phyloP scores from a whole-genome alignment of 345 rosid genomes.

The Populus ilicifolia region DNA sequence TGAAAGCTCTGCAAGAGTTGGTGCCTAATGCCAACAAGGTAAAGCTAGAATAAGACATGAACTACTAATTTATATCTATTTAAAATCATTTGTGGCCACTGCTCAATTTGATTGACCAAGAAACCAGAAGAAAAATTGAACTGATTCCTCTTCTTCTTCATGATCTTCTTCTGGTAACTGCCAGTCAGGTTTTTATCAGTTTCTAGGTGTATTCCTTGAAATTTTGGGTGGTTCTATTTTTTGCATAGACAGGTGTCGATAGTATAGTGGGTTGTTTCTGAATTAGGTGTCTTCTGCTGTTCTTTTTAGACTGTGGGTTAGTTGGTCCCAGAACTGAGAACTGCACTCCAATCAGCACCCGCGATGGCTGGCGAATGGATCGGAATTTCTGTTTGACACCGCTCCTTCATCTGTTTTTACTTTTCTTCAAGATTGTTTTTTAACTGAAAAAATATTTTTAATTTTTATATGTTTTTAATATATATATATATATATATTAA shows the following conservation, averaged over 20 bases:
- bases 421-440: no score
- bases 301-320: neutral
- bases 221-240: no score
- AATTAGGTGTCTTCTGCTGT: neutral
- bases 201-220: neutral
- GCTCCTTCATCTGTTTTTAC: no score
- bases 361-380: conserved; percentile 13
- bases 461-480: no score
- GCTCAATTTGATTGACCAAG: neutral
- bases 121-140: neutral
- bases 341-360: neutral
- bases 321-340: conserved; percentile 5
- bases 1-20: conserved; percentile 95
- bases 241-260: neutral
- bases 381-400: neutral
- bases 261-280: neutral
- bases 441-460: no score
- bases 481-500: no score
- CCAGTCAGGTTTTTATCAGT: neutral
- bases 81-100: neutral
- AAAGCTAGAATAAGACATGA: neutral
- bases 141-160: neutral
- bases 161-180: neutral
- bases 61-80: neutral
- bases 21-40: conserved; percentile 99